Percentiles rank a stretch among this genome's conserved stretches.
Conservation (phyloP, 495 filamentous ascomycete genomes). For the Letharia lupina region DNA sequence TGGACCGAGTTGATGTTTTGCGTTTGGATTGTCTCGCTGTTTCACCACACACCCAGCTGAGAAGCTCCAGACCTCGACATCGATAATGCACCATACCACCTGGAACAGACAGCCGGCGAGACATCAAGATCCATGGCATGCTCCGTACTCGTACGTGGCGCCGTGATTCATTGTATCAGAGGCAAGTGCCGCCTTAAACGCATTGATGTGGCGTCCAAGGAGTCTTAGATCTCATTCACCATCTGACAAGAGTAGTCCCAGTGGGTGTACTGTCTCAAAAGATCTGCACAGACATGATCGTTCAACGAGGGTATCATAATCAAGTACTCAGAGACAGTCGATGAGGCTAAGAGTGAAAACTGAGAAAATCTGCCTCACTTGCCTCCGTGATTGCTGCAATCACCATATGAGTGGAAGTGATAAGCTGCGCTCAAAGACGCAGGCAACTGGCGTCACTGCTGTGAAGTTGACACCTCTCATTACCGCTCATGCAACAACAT, state of each 20-base stretch:
- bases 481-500: neutral
- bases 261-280: slow-evolving; percentile 3
- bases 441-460: too few species aligned
- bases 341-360: too few species aligned
- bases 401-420: too few species aligned
- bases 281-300: neutral
- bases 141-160: neutral
- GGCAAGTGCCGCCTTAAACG: neutral
- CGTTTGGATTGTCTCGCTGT: neutral
- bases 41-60: neutral
- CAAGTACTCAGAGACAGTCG: too few species aligned
- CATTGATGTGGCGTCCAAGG: neutral
- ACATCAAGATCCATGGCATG: neutral
- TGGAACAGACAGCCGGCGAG: neutral
- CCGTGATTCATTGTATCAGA: neutral
- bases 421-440: too few species aligned
- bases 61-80: neutral
- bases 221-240: neutral
- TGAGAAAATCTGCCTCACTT: too few species aligned
- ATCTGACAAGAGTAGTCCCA: neutral
- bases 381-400: too few species aligned
- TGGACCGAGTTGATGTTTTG: neutral
- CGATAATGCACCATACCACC: too few species aligned
- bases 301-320: too few species aligned
- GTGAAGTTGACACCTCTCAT: too few species aligned